A percentile compares a stretch with the other conserved stretches of the same genome.
Evolutionary conservation across 1,139 yeast genomes (phyloP).

Genomic region (Sugiyamaella xylanicola): DNA sequence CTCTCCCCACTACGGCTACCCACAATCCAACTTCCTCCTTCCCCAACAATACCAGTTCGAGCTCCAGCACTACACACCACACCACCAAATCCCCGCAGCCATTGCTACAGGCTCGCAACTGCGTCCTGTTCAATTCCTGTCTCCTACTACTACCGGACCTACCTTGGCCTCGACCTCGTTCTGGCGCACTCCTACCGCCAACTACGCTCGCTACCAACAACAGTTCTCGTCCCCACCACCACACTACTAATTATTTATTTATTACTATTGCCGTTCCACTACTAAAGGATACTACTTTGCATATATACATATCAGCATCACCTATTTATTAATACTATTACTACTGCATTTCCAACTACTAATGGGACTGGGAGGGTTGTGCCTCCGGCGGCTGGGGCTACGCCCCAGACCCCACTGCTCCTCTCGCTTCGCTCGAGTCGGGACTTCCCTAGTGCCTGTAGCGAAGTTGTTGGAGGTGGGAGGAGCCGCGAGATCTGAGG

Average conservation of each 20-base stretch:
- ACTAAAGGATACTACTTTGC: neutral
- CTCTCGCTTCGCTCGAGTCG: too few relatives aligned
- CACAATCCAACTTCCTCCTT: constrained; percentile 20
- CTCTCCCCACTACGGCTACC: constrained; percentile 27
- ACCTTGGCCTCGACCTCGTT: constrained; percentile 7
- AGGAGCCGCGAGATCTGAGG: too few relatives aligned
- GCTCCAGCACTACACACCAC: constrained; percentile 27
- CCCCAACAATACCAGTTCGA: constrained; percentile 28
- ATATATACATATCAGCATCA: neutral
- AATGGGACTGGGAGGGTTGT: too few relatives aligned
- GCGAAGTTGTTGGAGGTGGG: too few relatives aligned
- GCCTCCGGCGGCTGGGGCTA: too few relatives aligned
- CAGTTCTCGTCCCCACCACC: constrained; percentile 22
- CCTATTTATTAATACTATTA: neutral
- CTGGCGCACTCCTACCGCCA: constrained; percentile 18
- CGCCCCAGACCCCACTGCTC: too few relatives aligned
- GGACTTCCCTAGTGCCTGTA: too few relatives aligned
- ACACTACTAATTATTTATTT: constrained; percentile 6
- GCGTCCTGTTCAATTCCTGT: constrained; percentile 20
- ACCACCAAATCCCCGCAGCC: neutral
- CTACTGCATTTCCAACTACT: neutral
- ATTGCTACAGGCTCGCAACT: neutral
- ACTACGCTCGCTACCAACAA: constrained; percentile 11
- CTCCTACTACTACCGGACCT: constrained; percentile 20
- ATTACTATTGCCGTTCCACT: neutral